Evolutionary conservation across 331 rosid species (phyloP), one percentile per base, ranked within the genome.

Genomic region (Cucumis variabilis): DNA sequence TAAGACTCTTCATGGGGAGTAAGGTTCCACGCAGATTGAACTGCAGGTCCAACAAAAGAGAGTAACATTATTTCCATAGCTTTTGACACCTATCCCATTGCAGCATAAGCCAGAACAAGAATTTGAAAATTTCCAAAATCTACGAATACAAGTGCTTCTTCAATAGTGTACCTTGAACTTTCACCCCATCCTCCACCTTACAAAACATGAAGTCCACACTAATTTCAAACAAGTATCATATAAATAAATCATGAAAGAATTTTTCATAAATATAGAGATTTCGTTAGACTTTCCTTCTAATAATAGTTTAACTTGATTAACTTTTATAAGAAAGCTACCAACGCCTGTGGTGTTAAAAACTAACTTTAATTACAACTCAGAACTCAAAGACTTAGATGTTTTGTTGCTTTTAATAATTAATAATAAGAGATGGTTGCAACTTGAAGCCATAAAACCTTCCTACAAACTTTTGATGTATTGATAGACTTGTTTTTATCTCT

Each of bases 21-120:
- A 91, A 97, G 96, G 88, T 20, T 89, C 98, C 98, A 95, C 24
- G 90, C 91, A 77, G 98, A 91, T 87, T 92, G 94, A 88, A 95
- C 96, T 14, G 99, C 99, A 13, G 99, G 98, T 75, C 99, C 99
- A 7, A 97, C 94, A 89, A 97, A 94, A 25, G 98, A 97, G 51
- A 97, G 98, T 30, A 97, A 81, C 99, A 97, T 97, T 98, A 97
- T 92, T 93, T 97, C 99, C 99, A 97, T 97, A 51, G 98, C 99
- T 91, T 97, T 98, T 74, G 99, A 94, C 81, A 93, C 53, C 98
- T 98, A 97, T 75, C 98, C 98, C 92, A 95, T 88, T 82, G 98
- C 99, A 7, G 99, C 99, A 87, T 97, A 97, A 80, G 55, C 90
- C 76, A 97, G 98, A 88, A 97, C 98, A 6, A 95, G 89, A 28